Base-by-base conservation (phyloP, 1,139 yeast species). In the Pichia sorboxylosa region DNA sequence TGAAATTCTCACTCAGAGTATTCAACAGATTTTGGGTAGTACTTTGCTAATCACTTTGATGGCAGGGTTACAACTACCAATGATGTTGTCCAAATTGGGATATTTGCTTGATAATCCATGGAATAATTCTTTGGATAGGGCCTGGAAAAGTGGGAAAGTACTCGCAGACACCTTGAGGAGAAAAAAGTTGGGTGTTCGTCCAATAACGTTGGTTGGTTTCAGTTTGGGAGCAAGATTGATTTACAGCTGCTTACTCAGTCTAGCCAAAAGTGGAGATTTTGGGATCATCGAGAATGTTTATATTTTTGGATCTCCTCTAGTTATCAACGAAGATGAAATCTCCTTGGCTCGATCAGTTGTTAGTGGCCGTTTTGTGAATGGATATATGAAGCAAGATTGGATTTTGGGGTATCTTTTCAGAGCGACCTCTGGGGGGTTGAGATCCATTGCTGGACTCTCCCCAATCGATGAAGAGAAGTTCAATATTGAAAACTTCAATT, bases 121-220 rank as follows among this genome's bases (percentile, higher is more conserved):
- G 98, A 87, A 79, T 49, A 97, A 90, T 5, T 87, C 98, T 0
- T 62, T 92, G 39, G 97, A 90, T 55, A 68, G 99, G 41, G 98
- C 99, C 0, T 87, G 97, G 96, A 70, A 87, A 31, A 94, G 97
- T 1, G 99, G 99, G 3, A 63, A 76, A 40, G 75, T 92, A 30
- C 57, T 92, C 37, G 98, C 98, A 0, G 98, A 92, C 51, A 83
- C 96, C 0, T 59, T 92, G 28, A 72, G 85, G 35, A 69, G 85
- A 7, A 80, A 94, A 22, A 87, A 84, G 52, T 61, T 92, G 45
- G 99, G 99, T 7, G 84, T 80, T 13, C 63, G 99, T 30, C 99
- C 99, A 1, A 72, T 85, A 1, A 87, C 97, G 0, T 60, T 92
- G 10, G 84, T 92, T 17, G 98, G 98, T 2, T 92, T 90, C 54